Base-by-base conservation (phyloP, 176 grass and related monocot species). In the Hyparrhenia diplandra region DNA sequence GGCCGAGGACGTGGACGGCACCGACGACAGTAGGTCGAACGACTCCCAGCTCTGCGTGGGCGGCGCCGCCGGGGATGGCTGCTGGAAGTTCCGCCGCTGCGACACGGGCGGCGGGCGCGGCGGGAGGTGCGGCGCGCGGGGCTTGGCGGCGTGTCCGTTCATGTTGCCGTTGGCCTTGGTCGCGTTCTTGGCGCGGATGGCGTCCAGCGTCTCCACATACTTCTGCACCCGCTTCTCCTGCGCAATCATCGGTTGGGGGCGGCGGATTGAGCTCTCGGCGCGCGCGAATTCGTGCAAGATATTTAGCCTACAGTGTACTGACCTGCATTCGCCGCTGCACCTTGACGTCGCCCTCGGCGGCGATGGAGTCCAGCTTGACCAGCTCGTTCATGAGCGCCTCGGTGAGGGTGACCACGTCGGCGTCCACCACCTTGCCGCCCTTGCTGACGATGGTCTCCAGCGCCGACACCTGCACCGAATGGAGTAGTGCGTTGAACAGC, bases 151-250 rank as follows among this genome's bases (percentile, higher is more conserved):
- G 20, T 85, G 78, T 14, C 79, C 92, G 61, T 49, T 67, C 64
- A 60, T 13, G 55, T 23, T 46, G 30, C 39, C 90, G 61, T 86
- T 91, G 30, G 67, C 24, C 58, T 64, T 91, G 5, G 78, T 6
- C 25, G 77, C 71, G 82, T 95, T 99, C 83, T 99, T 99, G 60
- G 84, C 72, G 64, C 87, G 90, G 78, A 99, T 89, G 21, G 65
- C 88, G 86, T 99, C 96, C 49, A 99, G 85, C 68, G 80, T 81
- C 84, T 95, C 96, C 21, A 99, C 93, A 74, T 95, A 86, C 41
- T 95, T 99, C 83, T 99, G 96, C 87, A 95, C 88, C 78, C 90
- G 85, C 80, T 90, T 90, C 79, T 92, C 93, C 96, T 99, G 85
- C 37, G 43, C n/a, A 8, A 12, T 4, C 4, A 36, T 31, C 21